phyloP scores from a whole-genome alignment of 116 monocot genomes.

The Cymodocea nodosa region DNA sequence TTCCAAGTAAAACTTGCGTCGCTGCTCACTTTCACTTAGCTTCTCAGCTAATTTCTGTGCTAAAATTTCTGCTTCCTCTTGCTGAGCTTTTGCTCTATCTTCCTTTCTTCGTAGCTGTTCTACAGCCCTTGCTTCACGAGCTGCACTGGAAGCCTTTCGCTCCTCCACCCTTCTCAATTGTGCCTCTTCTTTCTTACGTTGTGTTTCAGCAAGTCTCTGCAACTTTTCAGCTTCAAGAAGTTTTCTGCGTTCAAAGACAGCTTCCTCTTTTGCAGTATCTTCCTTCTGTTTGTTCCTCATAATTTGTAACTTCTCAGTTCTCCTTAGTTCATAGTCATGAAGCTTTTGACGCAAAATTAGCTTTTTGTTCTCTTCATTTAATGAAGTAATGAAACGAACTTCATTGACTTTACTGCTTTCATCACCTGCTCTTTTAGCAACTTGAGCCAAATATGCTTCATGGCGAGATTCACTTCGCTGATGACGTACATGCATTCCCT shows the following conservation, averaged over 20 bases:
- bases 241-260: slow-evolving; percentile 79
- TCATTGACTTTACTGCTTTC: slow-evolving; percentile 99
- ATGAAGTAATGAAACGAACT: slow-evolving; percentile 97
- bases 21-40: slow-evolving; percentile 93
- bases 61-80: slow-evolving; percentile 91
- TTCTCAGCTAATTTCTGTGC: slow-evolving; percentile 88
- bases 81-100: slow-evolving; percentile 78
- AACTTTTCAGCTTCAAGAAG: slow-evolving; percentile 97
- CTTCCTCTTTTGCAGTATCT: slow-evolving; percentile 92
- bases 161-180: slow-evolving; percentile 92
- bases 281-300: slow-evolving; percentile 91
- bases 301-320: slow-evolving; percentile 85
- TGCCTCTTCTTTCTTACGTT: slow-evolving; percentile 92
- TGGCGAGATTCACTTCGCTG: slow-evolving; percentile 82
- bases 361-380: slow-evolving; percentile 98
- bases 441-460: slow-evolving; percentile 95
- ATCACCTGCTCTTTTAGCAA: slow-evolving; percentile 88
- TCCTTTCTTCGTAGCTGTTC: slow-evolving; percentile 88
- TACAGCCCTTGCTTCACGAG: slow-evolving; percentile 75
- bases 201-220: slow-evolving; percentile 84
- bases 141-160: slow-evolving; percentile 93
- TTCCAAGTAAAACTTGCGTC: slow-evolving; percentile 86
- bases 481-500: slow-evolving; percentile 84
- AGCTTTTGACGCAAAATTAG: slow-evolving; percentile 83
- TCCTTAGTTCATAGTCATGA: slow-evolving; percentile 81